Evolutionary conservation across 2,329 filamentous ascomycete species (phyloP).

Genomic region (Fusarium ramigenum): DNA sequence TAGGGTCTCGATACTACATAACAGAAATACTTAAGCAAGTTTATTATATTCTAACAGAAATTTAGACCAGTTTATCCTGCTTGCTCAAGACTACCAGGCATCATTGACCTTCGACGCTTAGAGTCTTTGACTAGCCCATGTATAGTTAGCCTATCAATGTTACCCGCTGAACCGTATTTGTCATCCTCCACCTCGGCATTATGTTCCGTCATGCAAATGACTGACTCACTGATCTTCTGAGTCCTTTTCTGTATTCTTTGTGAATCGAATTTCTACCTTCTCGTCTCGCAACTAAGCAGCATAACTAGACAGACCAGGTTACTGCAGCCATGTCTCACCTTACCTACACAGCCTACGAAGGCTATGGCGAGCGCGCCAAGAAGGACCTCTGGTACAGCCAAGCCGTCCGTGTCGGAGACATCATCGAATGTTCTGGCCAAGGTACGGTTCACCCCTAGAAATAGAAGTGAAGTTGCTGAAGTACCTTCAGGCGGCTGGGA

Average conservation of each 20-base stretch:
- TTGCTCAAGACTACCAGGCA: neutral
- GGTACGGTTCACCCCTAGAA: accelerated
- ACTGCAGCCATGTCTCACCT: neutral
- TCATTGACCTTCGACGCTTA: too few relatives aligned
- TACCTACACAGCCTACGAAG: neutral
- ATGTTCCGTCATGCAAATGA: neutral
- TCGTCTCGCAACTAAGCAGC: neutral
- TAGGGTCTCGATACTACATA: accelerated
- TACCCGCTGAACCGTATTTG: accelerated
- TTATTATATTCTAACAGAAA: accelerated
- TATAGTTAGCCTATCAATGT: neutral
- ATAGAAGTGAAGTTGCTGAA: accelerated
- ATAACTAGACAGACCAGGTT: too few relatives aligned
- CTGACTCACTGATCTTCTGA: neutral
- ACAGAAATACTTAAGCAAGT: accelerated
- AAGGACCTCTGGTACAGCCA: neutral
- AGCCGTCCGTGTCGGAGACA: neutral
- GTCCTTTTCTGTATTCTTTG: neutral
- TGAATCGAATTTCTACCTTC: accelerated
- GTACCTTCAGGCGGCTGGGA: accelerated
- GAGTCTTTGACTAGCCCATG: neutral
- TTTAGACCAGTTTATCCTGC: neutral
- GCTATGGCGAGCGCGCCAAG: neutral
- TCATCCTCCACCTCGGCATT: neutral
- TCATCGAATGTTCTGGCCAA: neutral